Percentiles rank a stretch among this genome's conserved stretches.
phyloP scores from a whole-genome alignment of 2,329 filamentous ascomycete genomes.

The Microdochium bolleyi region DNA sequence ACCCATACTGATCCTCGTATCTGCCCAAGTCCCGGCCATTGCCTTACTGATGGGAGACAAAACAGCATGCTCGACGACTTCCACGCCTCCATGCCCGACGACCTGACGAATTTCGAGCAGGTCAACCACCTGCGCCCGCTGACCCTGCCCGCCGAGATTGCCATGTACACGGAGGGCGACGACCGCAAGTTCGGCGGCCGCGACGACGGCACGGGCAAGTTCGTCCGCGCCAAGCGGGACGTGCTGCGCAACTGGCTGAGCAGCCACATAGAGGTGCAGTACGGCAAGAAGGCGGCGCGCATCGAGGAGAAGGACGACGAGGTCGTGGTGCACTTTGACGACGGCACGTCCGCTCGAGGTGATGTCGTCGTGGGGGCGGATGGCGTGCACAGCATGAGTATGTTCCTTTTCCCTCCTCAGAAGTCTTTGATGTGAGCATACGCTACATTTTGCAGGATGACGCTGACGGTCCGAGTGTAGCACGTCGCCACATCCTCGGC shows the following conservation, averaged over 20 bases:
- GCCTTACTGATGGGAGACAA: background rate
- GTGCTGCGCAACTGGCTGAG: background rate
- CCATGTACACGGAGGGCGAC: background rate
- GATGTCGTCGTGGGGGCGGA: constrained; percentile 1
- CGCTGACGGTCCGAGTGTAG: background rate
- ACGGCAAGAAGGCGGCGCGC: background rate
- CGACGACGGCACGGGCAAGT: background rate
- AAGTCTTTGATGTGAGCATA: background rate
- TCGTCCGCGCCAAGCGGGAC: background rate
- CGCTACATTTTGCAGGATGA: background rate
- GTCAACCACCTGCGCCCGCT: background rate
- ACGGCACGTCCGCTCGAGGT: background rate
- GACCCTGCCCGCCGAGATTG: background rate
- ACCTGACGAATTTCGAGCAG: background rate
- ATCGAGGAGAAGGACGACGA: background rate
- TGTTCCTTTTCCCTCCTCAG: too few relatives aligned
- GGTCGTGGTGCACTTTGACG: background rate
- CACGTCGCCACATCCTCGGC: background rate
- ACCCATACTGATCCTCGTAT: background rate
- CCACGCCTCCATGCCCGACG: background rate
- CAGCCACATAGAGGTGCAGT: constrained; percentile 1
- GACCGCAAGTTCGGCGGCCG: background rate
- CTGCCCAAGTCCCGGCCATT: background rate
- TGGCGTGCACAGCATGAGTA: background rate
- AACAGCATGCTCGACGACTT: background rate